Conservation (phyloP, 352 stramenopile genomes). For the Saprolegnia parasitica region DNA sequence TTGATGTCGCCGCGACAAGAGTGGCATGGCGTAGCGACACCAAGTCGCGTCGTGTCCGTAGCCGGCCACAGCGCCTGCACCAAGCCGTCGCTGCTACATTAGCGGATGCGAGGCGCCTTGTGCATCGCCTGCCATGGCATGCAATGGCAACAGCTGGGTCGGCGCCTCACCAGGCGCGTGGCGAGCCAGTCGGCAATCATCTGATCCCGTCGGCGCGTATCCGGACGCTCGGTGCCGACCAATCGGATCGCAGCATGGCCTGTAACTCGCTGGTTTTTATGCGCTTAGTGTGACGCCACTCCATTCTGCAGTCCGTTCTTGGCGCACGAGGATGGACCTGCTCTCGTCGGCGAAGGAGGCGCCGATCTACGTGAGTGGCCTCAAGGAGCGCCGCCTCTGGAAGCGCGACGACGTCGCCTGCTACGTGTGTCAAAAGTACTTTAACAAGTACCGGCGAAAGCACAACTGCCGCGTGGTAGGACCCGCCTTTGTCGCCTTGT, state of each 20-base stretch:
- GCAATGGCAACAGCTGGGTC: too few species aligned
- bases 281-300: not conserved
- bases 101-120: too few species aligned
- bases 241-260: not conserved
- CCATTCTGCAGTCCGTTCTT: not conserved
- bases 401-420: slow-evolving; percentile 2
- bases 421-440: slow-evolving; percentile 15
- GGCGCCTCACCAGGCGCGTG: too few species aligned
- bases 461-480: slow-evolving; percentile 11
- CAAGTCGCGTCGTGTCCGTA: too few species aligned
- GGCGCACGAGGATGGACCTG: not conserved
- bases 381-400: not conserved
- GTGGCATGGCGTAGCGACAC: too few species aligned
- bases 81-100: too few species aligned
- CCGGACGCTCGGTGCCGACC: not conserved
- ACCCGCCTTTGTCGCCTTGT: not conserved
- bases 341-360: not conserved
- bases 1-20: too few species aligned
- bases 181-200: not conserved
- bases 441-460: slow-evolving; percentile 14
- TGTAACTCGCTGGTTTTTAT: slow-evolving; percentile 18
- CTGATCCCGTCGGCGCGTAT: not conserved
- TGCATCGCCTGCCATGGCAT: too few species aligned
- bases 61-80: too few species aligned
- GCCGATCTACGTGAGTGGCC: not conserved